Evolutionary conservation across 208 protist genomes (phyloP), one percentile per base, ranked within the genome.

Genomic region (Trypanosoma avium): DNA sequence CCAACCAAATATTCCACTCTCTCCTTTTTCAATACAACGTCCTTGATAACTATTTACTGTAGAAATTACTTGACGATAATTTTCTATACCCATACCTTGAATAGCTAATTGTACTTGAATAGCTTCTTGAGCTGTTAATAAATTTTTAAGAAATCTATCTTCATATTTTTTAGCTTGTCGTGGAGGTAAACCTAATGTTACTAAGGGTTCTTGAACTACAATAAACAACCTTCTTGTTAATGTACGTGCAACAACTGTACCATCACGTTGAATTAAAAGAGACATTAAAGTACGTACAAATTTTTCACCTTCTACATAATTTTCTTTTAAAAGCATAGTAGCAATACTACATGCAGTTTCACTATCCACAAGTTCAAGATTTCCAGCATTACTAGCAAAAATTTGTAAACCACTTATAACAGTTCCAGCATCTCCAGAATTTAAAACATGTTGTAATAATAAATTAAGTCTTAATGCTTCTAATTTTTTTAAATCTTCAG

Each of bases 1-100:
- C 89, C 89, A 95, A 61, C 79, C 81, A 64, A 93, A 91, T 66
- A 95, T 91, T 33, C 86, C 89, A 17, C 77, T 87, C 56, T 84
- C 62, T 33, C 81, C 72, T 30, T 74, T 68, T 62, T 77, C 59
- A 9, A 89, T 76, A 50, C 80, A 93, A 9, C 80, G 70, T 40
- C 49, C 53, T 49, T 92, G 84, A 57, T 95, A 95, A 7, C 61
- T 65, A 49, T 86, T 87, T 38, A 91, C 80, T 29, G 75, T 65
- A 10, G 74, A 66, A 38, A 93, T 88, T 29, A 95, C 89, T 53
- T 86, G 74, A 24, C 59, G 58, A 38, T 82, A 75, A 24, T 82
- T 35, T 27, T 90, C 80, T 17, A 90, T 77, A 19, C 85, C 89
- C 26, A 95, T 75, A 7, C 79, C 62, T 48, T 70, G 70, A 17